Evolutionary conservation across 306 rosid species (phyloP).

Genomic region (Morella rubra): DNA sequence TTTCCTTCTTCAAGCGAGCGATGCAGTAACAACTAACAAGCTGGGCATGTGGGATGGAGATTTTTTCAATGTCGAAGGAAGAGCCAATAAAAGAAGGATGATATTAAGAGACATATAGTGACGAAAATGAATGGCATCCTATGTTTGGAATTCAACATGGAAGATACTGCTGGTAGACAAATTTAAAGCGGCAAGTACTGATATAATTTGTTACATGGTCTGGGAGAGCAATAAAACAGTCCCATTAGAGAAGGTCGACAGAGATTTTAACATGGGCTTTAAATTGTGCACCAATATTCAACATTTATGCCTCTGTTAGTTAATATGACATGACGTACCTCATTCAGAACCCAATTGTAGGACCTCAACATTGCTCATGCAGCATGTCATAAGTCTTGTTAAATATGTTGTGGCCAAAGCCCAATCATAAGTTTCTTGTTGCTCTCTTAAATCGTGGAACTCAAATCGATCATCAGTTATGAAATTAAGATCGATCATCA

Average conservation of each 20-base stretch:
- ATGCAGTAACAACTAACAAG: too few species aligned
- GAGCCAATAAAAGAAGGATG: neutral
- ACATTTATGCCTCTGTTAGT: neutral
- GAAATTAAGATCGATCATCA: too few species aligned
- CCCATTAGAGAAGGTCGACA: neutral
- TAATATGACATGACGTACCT: neutral
- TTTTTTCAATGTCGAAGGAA: too few species aligned
- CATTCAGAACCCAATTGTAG: neutral
- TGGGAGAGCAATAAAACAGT: neutral
- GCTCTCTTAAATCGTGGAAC: too few species aligned
- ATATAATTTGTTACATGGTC: neutral
- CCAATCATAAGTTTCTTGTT: too few species aligned
- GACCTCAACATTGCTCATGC: neutral
- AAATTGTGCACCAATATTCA: constrained; percentile 7
- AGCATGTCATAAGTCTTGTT: neutral
- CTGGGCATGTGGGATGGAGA: too few species aligned
- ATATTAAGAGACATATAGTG: neutral
- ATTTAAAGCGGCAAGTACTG: neutral
- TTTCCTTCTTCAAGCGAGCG: neutral
- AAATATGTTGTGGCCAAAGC: neutral
- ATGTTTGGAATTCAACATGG: neutral
- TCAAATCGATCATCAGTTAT: too few species aligned
- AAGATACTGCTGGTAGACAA: neutral
- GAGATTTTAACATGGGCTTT: neutral
- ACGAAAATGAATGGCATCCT: neutral